These are phyloP conservation scores for Arthrobotrys megalospora DNA, from an alignment of 2,329 filamentous ascomycete genomes.

Conservation along the genomic window DNA sequence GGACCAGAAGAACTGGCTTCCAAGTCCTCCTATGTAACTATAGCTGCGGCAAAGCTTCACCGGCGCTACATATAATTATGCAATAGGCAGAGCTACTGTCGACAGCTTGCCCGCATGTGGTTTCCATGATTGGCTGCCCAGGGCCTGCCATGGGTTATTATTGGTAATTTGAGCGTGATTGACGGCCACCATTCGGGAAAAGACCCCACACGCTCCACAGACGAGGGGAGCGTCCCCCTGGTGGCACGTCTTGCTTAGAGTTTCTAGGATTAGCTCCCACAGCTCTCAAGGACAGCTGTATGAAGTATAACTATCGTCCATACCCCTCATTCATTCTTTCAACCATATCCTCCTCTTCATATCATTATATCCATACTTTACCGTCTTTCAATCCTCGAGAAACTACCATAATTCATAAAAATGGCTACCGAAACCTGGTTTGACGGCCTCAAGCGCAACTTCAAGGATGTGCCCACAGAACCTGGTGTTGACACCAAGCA, in stretches of 20 bases:
- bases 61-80: background rate
- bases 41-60: no score
- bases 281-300: conserved; percentile 20
- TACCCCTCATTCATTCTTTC: conserved; percentile 25
- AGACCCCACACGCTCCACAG: conserved; percentile 18
- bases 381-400: background rate
- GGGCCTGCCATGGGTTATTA: conserved; percentile 8
- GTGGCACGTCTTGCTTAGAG: conserved; percentile 21
- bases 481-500: conserved; percentile 83
- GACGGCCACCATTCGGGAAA: conserved; percentile 11
- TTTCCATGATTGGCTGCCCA: conserved; percentile 27
- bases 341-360: background rate
- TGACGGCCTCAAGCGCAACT: conserved; percentile 86
- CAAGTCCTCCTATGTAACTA: no score
- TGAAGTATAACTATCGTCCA: background rate
- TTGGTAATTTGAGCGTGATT: conserved; percentile 15
- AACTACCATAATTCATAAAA: conserved; percentile 12
- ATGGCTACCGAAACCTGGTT: conserved; percentile 76
- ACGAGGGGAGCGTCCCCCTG: background rate
- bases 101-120: conserved; percentile 15
- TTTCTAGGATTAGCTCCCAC: conserved; percentile 23
- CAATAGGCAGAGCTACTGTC: background rate
- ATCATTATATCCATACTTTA: background rate
- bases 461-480: conserved; percentile 82
- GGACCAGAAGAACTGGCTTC: no score